Conservation (phyloP, 352 stramenopile genomes). For the Phytophthora crassamura region DNA sequence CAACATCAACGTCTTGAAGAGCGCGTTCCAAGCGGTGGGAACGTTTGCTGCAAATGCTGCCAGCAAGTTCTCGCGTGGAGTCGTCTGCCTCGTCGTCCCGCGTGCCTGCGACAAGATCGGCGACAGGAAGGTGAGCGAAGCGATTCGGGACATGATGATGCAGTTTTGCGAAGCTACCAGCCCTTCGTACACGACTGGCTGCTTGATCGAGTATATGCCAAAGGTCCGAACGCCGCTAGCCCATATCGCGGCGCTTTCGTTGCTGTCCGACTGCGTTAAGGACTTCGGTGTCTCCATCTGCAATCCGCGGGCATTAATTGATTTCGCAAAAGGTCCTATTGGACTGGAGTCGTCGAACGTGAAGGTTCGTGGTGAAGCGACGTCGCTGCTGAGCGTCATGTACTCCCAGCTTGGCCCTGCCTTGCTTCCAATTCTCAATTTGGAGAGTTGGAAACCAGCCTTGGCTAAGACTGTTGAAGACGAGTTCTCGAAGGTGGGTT, state of each 20-base stretch:
- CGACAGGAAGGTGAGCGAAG: conserved; percentile 80
- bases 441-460: conserved; percentile 88
- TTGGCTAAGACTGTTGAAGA: conserved; percentile 75
- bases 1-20: conserved; percentile 91
- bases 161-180: conserved; percentile 79
- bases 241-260: conserved; percentile 72
- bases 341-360: conserved; percentile 84
- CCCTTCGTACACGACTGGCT: conserved; percentile 78
- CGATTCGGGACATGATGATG: conserved; percentile 75
- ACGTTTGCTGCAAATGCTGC: conserved; percentile 67
- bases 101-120: conserved; percentile 84
- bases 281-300: conserved; percentile 83
- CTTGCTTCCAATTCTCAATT: conserved; percentile 77
- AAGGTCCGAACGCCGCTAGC: conserved; percentile 83
- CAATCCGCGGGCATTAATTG: conserved; percentile 73
- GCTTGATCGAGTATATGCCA: conserved; percentile 77
- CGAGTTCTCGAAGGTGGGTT: conserved; percentile 87
- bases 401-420: conserved; percentile 86
- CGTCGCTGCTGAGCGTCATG: conserved; percentile 74
- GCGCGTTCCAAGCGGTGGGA: conserved; percentile 81
- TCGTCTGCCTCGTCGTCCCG: conserved; percentile 76
- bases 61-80: conserved; percentile 73
- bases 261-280: conserved; percentile 71
- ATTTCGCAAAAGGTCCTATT: conserved; percentile 75
- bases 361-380: conserved; percentile 76